Evolutionary conservation across 163 green algal species (phyloP), one percentile per base, ranked within the genome.

Genomic region (Chlamydomonas reinhardtii): DNA sequence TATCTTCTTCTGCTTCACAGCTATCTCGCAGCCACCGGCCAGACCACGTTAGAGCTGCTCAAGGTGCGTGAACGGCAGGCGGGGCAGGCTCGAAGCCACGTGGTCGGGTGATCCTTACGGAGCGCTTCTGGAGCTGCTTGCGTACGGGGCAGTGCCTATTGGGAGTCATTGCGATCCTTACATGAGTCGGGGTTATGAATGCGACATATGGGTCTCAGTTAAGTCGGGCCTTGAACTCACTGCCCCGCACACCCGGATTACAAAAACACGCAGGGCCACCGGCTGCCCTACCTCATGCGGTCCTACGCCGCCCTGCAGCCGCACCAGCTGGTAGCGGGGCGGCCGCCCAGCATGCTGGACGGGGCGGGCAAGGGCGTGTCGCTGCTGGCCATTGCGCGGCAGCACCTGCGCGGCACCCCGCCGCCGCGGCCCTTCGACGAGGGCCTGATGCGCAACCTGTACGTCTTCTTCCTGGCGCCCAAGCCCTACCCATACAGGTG

Each of bases 1-100:
- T 24, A 71, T 2, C 52, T 85, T 48, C 16, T 65, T 31, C 20
- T 71, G 68, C 43, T 85, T 25, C 78, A 85, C 68, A 11, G 6
- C 34, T 85, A 85, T 68, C 78, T 85, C 6, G 68, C 70, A 2
- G 78, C 78, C 66, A 77, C 48, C 24, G 70, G 70, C 32, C 78
- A 85, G 68, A 76, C 78, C 19, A 85, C 78, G 9, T 43, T 85
- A 32, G 78, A 85, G 78, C 66, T 85, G 15, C n/a, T 85, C 78
- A 85, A 85, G 78, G 78, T 85, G 20, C 39, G 39, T 8, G 39
- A n/a, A n/a, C n/a, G n/a, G n/a, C n/a, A n/a, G n/a, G n/a, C n/a
- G n/a, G n/a, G n/a, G n/a, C n/a, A n/a, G n/a, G n/a, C n/a, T n/a
- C n/a, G n/a, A n/a, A n/a, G n/a, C n/a, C n/a, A n/a, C n/a, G n/a